Evolutionary conservation across 768 basidiomycete species (phyloP).

Genomic region (Russula compacta): DNA sequence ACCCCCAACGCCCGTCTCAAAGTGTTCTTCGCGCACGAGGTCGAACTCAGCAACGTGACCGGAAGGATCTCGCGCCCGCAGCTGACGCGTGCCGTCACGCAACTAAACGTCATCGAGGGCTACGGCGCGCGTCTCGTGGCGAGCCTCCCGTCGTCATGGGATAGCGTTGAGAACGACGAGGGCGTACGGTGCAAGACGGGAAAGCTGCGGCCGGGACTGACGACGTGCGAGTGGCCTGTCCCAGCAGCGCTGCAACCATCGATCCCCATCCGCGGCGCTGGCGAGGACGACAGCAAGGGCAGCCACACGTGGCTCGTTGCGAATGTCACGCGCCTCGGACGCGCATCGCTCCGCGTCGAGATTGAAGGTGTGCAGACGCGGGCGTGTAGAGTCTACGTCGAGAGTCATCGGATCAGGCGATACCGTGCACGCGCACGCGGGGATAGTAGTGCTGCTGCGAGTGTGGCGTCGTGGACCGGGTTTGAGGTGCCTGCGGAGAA

Average conservation of each 20-base stretch:
- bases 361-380: conserved; percentile 54
- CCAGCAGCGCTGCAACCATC: conserved; percentile 29
- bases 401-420: conserved; percentile 23
- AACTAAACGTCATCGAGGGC: conserved; percentile 35
- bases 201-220: conserved; percentile 29
- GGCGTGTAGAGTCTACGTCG: conserved; percentile 53
- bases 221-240: conserved; percentile 43
- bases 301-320: conserved; percentile 39
- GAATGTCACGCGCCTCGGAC: conserved; percentile 33
- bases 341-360: conserved; percentile 37
- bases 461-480: conserved; percentile 1
- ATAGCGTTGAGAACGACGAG: conserved; percentile 29
- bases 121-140: conserved; percentile 39
- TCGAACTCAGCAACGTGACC: conserved; percentile 32
- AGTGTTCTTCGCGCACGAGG: conserved; percentile 57
- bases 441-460: neutral
- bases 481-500: conserved; percentile 13
- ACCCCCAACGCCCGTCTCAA: conserved; percentile 50
- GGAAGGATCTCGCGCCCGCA: neutral
- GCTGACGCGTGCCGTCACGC: conserved; percentile 33
- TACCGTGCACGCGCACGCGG: conserved; percentile 7
- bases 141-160: conserved; percentile 41
- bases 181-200: conserved; percentile 18
- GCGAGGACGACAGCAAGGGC: neutral
- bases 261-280: conserved; percentile 28